Evolutionary conservation across 2,329 filamentous ascomycete species (phyloP), one percentile per base, ranked within the genome.

Genomic region (Parafenestella ontariensis): DNA sequence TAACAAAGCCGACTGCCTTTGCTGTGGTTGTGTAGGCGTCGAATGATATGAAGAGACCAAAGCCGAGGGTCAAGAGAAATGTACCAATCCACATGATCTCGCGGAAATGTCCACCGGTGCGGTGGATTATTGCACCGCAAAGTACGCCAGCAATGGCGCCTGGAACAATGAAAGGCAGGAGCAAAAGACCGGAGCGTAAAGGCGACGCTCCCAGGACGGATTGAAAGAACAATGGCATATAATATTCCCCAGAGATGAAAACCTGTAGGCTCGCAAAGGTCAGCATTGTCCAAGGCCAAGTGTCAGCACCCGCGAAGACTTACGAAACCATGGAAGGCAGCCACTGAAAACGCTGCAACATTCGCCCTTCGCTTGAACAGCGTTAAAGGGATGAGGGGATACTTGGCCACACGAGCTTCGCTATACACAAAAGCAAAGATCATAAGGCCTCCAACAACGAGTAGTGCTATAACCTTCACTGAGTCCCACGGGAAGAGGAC

Each of bases 191-290:
- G 0, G 86, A 89, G n/a, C 79, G 78, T 29, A 89, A 76, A 0
- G 88, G 86, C 0, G 81, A 81, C 1, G 84, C 85, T 46, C 82
- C 81, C 2, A 87, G 81, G 0, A 88, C 88, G 2, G 86, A 83
- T 69, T 93, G 90, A 49, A 91, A 87, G 74, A 88, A 92, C 0
- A 92, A 79, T 0, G 90, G 90, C 23, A 92, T 78, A 65, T 89
- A 92, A 73, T 90, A 92, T 45, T 86, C 84, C 1, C 81, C 81
- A 0, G 82, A 85, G 36, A 89, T 74, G 56, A 74, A 73, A 15
- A 71, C 64, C 65, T 69, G 39, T 44, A 6, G 15, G 20, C 13
- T 40, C 37, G 10, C 20, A 24, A 11, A 40, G 11, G 37, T 40
- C 18, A 39, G 36, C 20, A 23, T 21, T 21, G 9, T 21, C 9